Evolutionary conservation across 768 basidiomycete species (phyloP).

Genomic region (Mycena latifolia): DNA sequence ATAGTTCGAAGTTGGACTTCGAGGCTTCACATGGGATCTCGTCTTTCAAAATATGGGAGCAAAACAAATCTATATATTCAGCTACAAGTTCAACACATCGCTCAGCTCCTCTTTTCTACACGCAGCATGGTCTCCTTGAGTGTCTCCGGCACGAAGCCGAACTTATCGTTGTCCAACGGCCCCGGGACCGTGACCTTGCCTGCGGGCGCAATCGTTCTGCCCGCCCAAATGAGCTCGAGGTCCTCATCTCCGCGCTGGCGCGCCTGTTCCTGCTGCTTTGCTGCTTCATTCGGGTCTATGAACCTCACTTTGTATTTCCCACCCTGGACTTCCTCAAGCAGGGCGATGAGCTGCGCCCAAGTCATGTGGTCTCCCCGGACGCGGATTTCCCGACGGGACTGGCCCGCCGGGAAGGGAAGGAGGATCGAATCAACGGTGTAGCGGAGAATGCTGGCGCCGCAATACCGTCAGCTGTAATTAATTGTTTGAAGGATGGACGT

Average conservation of each 20-base stretch:
- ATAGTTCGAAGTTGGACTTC: no score
- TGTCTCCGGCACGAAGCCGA: conserved; percentile 10
- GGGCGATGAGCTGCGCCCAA: conserved; percentile 4
- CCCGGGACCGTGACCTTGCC: conserved; percentile 8
- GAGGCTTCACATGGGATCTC: no score
- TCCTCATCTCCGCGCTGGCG: conserved; percentile 17
- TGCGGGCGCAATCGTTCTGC: neutral
- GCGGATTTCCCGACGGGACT: conserved; percentile 10
- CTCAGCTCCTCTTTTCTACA: neutral
- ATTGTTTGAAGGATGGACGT: neutral
- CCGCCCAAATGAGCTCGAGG: conserved; percentile 17
- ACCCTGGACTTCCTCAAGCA: conserved; percentile 21
- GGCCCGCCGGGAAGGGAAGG: conserved; percentile 11
- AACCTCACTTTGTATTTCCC: conserved; percentile 11
- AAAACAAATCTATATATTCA: neutral
- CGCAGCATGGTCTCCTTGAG: conserved; percentile 8
- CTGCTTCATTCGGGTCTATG: conserved; percentile 13
- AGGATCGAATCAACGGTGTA: conserved; percentile 26
- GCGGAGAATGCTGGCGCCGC: conserved; percentile 8
- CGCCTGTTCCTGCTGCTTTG: conserved; percentile 16
- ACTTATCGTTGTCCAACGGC: conserved; percentile 23
- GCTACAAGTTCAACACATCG: neutral
- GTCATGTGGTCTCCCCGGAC: conserved; percentile 20
- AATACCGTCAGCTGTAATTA: neutral
- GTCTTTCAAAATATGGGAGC: no score